Conservation (phyloP, 108 stramenopile species). For the Skeletonema costatum region DNA sequence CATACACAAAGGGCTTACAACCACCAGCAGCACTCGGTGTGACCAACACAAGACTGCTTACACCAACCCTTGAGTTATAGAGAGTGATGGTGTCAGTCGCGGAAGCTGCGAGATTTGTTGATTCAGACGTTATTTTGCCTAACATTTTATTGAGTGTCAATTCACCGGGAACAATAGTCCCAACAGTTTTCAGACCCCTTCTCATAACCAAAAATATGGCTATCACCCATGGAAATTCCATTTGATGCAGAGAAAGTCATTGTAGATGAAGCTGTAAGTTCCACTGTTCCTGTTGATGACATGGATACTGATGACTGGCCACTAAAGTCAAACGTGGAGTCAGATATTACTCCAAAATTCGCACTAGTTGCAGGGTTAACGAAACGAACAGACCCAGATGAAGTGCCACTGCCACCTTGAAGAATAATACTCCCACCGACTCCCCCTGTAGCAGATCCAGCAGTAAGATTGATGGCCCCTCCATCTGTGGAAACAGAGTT, state of each 20-base stretch:
- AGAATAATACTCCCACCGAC: constrained; percentile 25
- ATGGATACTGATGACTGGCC: constrained; percentile 23
- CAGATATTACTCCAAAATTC: constrained; percentile 37
- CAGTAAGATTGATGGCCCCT: constrained; percentile 7
- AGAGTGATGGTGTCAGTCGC: constrained; percentile 17
- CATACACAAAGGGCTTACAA: constrained; percentile 16
- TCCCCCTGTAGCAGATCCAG: constrained; percentile 1
- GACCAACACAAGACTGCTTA: constrained; percentile 28
- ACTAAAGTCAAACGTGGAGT: constrained; percentile 26
- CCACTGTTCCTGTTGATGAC: constrained; percentile 11
- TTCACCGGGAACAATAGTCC: constrained; percentile 23
- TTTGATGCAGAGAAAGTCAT: constrained; percentile 13
- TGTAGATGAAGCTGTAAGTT: constrained; percentile 9
- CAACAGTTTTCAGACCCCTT: constrained; percentile 32
- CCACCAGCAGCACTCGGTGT: constrained; percentile 16
- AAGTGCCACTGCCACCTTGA: constrained; percentile 14
- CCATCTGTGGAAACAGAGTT: constrained; percentile 15
- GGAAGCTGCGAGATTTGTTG: constrained; percentile 10
- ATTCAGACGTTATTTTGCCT: constrained; percentile 30
- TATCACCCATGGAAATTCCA: constrained; percentile 39
- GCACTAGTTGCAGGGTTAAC: constrained; percentile 12
- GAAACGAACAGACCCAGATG: constrained; percentile 24
- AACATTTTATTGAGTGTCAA: constrained; percentile 26
- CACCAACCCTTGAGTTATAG: constrained; percentile 24
- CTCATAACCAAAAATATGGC: constrained; percentile 37